Percentiles rank a stretch among this genome's conserved stretches.
These are phyloP conservation scores for Stachybotrys chlorohalonatus DNA, from an alignment of 2,329 filamentous ascomycete species.

Conservation along the genomic window DNA sequence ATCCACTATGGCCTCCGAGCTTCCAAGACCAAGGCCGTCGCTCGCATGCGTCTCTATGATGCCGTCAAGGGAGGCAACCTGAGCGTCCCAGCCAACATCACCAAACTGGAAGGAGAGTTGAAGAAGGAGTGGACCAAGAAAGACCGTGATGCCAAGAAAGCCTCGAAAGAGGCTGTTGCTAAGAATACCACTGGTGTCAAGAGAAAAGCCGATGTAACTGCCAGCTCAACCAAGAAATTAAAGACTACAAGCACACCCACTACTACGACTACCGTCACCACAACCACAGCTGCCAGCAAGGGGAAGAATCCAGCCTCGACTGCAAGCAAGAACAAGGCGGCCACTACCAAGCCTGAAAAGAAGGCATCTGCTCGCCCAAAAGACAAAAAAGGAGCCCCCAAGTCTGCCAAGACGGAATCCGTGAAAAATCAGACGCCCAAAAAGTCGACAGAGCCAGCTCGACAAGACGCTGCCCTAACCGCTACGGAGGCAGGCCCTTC, in stretches of 20 bases:
- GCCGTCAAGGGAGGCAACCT: conserved; percentile 40
- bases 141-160: conserved; percentile 38
- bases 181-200: conserved; percentile 13
- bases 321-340: neutral
- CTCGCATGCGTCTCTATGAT: conserved; percentile 49
- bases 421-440: too few relatives aligned
- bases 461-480: too few relatives aligned
- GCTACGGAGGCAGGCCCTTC: too few relatives aligned
- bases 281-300: neutral
- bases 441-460: too few relatives aligned
- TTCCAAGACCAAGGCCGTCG: conserved; percentile 48
- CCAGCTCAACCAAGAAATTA: conserved; percentile 7
- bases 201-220: conserved; percentile 12
- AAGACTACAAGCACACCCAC: conserved; percentile 1
- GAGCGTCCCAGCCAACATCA: conserved; percentile 37
- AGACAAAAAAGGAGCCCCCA: too few relatives aligned
- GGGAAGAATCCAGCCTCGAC: conserved; percentile 1
- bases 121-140: conserved; percentile 48
- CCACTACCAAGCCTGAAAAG: too few relatives aligned
- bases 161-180: conserved; percentile 2
- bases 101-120: conserved; percentile 41
- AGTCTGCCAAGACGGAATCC: too few relatives aligned
- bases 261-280: too few relatives aligned
- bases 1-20: conserved; percentile 51
- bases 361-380: too few relatives aligned